Evolutionary conservation across 2,329 filamentous ascomycete species (phyloP), one percentile per base, ranked within the genome.

Genomic region (Cordyceps cateniannulata): DNA sequence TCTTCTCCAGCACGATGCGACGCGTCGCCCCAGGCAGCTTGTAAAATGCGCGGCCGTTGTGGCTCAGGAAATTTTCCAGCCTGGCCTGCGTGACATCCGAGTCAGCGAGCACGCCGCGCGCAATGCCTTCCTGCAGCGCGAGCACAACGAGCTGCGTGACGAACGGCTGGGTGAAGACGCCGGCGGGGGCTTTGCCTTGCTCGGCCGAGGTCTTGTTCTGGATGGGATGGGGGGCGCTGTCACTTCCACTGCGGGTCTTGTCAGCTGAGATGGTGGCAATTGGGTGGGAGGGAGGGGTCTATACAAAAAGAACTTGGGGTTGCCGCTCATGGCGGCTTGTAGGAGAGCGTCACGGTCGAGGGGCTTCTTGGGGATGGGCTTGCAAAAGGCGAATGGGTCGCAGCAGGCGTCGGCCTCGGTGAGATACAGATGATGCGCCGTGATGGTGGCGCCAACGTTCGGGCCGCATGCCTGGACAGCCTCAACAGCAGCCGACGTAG

Each of bases 341-440:
- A 96, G 74, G 45, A 96, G 79, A 6, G 90, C 89, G 56, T 87
- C 83, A 5, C 91, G 83, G 69, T 93, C 87, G 18, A 80, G 82
- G 0, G 90, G 86, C 40, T 84, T 86, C 77, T 90, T 90, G 55
- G 88, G 85, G 35, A 89, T 91, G 80, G 80, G 87, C 85, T 83
- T 93, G 86, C 69, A 92, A 82, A 93, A 96, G 69, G 73, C 73
- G 57, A 77, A 73, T 29, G 69, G 69, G 22, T 85, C 84, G 78
- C 87, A 88, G 61, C 76, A 75, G 62, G 75, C 78, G 67, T 92
- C 86, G 68, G 95, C 88, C 18, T 90, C 85, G 14, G 88, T 91
- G 35, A 97, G 81, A 66, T 85, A 91, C 24, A 96, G 79, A 69
- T 96, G 92, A 70, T 96, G 92, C 2, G 91, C 90, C 0, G 92